Percentiles rank a stretch among this genome's conserved stretches.
These are phyloP conservation scores for Crithidia mellificae DNA, from an alignment of 208 protist species.

Conservation along the genomic window DNA sequence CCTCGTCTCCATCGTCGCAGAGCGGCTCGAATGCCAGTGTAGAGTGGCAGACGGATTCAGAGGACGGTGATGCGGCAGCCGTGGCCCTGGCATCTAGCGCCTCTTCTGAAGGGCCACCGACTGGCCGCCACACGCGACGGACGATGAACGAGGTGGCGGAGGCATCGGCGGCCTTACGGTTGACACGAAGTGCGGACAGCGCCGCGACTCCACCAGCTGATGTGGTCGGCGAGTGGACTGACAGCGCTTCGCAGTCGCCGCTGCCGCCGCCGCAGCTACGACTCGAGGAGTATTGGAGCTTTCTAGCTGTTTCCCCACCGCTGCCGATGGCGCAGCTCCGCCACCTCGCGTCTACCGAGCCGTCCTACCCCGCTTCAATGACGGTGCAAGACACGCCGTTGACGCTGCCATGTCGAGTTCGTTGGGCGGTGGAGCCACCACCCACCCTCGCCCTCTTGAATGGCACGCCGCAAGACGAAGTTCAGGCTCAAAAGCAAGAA, in stretches of 20 bases:
- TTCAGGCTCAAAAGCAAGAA: too few relatives aligned
- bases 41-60: constrained; percentile 9
- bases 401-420: constrained; percentile 16
- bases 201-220: too few relatives aligned
- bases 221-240: too few relatives aligned
- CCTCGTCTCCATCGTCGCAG: not conserved
- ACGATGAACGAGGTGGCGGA: not conserved
- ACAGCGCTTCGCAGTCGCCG: too few relatives aligned
- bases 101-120: not conserved
- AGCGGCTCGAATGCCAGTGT: not conserved
- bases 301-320: constrained; percentile 19
- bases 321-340: constrained; percentile 19
- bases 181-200: too few relatives aligned
- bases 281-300: constrained; percentile 27
- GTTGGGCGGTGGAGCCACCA: constrained; percentile 26
- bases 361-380: constrained; percentile 3
- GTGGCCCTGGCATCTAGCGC: not conserved
- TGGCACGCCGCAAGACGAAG: not conserved
- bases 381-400: not conserved
- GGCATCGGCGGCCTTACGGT: too few relatives aligned
- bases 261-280: constrained; percentile 10
- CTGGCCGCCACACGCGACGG: not conserved
- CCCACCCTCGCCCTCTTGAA: not conserved
- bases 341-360: not conserved
- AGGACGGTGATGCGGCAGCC: not conserved